A percentile compares a stretch with the other conserved stretches of the same genome.
phyloP scores from a whole-genome alignment of 176 grass and related monocot genomes.

The barley (Hordeum vulgare) region MorexV3_pseudomolecules_assembly NC_058521.1:26888952-26889451 shows the following conservation, averaged over 20 bases:
- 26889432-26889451: neutral
- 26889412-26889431: neutral
- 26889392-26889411: neutral
- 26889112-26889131: constrained; percentile 32
- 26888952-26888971: constrained; percentile 65
- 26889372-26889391: neutral
- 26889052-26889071: constrained; percentile 88
- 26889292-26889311: neutral
- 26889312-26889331: neutral
- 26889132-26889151: constrained; percentile 6
- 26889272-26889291: neutral
- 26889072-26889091: constrained; percentile 99
- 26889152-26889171: neutral
- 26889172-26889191: constrained; percentile 5
- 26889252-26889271: neutral
- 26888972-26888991: constrained; percentile 99
- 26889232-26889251: neutral
- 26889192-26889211: neutral
- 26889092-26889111: constrained; percentile 97
- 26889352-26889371: neutral
- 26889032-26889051: constrained; percentile 95
- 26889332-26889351: neutral
- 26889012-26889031: constrained; percentile 99
- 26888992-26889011: constrained; percentile 98
- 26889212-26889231: neutral